Percentiles rank a stretch among this genome's conserved stretches.
Evolutionary conservation across 2,329 filamentous ascomycete species (phyloP).

Genomic region (Sporothrix dimorphospora): DNA sequence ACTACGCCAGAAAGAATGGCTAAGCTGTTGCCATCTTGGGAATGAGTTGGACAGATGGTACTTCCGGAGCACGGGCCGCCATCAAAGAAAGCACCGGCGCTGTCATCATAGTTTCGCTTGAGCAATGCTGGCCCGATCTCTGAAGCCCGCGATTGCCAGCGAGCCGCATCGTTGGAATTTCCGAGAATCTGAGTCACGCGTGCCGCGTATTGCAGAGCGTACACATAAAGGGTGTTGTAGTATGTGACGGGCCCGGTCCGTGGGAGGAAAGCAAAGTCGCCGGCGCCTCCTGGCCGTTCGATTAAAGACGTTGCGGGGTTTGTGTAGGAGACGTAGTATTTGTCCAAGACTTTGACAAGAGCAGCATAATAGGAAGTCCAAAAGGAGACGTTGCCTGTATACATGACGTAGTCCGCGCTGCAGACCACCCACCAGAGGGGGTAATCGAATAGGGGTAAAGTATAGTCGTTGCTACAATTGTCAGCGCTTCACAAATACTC

Average conservation of each 20-base stretch:
- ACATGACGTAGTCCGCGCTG: conserved; percentile 53
- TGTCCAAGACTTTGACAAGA: conserved; percentile 48
- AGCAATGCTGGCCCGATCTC: conserved; percentile 44
- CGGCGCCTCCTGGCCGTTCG: conserved; percentile 49
- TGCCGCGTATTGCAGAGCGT: conserved; percentile 50
- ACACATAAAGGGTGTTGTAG: conserved; percentile 56
- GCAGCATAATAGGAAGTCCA: conserved; percentile 47
- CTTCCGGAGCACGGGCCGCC: conserved; percentile 40
- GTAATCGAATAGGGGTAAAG: conserved; percentile 54
- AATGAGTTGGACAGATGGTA: conserved; percentile 45
- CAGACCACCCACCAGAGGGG: conserved; percentile 57
- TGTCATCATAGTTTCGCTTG: conserved; percentile 47
- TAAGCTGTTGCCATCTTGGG: conserved; percentile 56
- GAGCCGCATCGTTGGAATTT: conserved; percentile 41
- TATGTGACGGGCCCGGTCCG: conserved; percentile 54
- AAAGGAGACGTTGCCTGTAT: conserved; percentile 52
- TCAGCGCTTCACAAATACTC: not conserved
- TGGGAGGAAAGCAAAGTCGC: conserved; percentile 56
- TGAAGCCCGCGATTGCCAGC: conserved; percentile 47
- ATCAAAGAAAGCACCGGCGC: conserved; percentile 51
- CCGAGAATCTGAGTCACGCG: conserved; percentile 45
- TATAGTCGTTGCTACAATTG: conserved; percentile 46
- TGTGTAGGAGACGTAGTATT: conserved; percentile 50
- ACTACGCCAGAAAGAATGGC: conserved; percentile 47
- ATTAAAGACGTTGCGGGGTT: conserved; percentile 45